Base-by-base conservation (phyloP, 2,329 filamentous ascomycete species). In the Epichloe glyceriae region DNA sequence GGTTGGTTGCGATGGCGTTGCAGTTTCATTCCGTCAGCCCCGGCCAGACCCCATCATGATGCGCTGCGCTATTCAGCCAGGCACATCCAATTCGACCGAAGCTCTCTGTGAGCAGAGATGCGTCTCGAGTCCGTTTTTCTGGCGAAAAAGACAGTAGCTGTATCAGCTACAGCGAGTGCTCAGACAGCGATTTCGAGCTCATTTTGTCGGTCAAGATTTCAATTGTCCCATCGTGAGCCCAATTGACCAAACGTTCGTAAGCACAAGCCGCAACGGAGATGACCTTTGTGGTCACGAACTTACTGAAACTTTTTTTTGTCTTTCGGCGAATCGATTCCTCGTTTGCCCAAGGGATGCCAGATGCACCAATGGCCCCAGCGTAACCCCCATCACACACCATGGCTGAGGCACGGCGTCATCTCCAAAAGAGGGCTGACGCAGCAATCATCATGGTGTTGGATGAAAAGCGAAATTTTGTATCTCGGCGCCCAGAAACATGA, bases 401-500 rank as follows among this genome's bases (percentile, higher is more conserved):
- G 37, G 42, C 38, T 44, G 49, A 51, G 52, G 43, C 49, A 51
- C 55, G 52, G 54, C 54, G 53, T 56, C 53, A 50, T 53, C 10
- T 44, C 39, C 54, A 53, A 53, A 56, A 56, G 52, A 55, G 56
- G 58, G 54, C 53, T 44, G 48, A 49, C 40, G 53, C 54, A 54
- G 54, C 53, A 49, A 47, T 42, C 50, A 54, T 56, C 47, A 50
- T 45, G 42, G 54, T 22, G 46, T 33, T 52, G 43, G 47, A 49
- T 42, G 39, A 47, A 39, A 26, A 22, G 38, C 37, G 35, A 50
- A 45, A 51, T 47, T 22, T 43, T 50, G 37, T 48, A 57, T 56
- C 58, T 64, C 53, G 6, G 47, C 54, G 34, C n/a, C 53, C 54
- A 61, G 51, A 54, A 37, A 47, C 44, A 52, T 51, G 42, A 30